Evolutionary conservation across 805 yeast genomes (phyloP).

Genomic region (Nakazawaea ernobii): DNA sequence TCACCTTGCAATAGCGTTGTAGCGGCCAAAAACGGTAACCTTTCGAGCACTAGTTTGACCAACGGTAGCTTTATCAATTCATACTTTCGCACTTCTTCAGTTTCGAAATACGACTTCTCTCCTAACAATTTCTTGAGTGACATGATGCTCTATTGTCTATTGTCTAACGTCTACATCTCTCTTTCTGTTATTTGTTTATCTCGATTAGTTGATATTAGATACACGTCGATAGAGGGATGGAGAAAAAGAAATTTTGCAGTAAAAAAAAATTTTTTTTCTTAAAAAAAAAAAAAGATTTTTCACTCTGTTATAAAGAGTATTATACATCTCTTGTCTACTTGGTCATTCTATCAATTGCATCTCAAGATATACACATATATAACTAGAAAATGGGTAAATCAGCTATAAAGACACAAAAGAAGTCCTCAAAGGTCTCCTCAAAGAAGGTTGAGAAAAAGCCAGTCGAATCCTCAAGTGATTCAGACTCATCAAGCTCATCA

Average conservation of each 20-base stretch:
- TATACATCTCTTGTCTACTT: neutral
- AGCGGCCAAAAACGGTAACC: slow-evolving; percentile 1
- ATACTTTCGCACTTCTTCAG: slow-evolving; percentile 4
- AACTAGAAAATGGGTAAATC: slow-evolving; percentile 21
- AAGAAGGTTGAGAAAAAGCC: slow-evolving; percentile 17
- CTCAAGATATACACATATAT: neutral
- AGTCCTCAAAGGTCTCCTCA: slow-evolving; percentile 15
- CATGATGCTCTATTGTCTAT: neutral
- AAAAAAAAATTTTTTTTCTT: neutral
- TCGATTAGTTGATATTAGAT: neutral
- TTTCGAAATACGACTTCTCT: slow-evolving; percentile 1
- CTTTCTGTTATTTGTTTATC: neutral
- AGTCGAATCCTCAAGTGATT: slow-evolving; percentile 7
- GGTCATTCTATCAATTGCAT: too few species aligned
- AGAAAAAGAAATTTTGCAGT: neutral
- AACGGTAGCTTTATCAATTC: slow-evolving; percentile 4
- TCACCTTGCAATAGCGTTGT: neutral
- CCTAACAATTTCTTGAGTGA: neutral
- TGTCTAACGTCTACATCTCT: too few species aligned
- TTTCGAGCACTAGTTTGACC: slow-evolving; percentile 1
- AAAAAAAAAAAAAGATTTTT: neutral
- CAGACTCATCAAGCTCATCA: slow-evolving; percentile 7
- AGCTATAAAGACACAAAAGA: slow-evolving; percentile 18
- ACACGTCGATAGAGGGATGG: neutral
- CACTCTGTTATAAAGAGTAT: neutral